Conservation (phyloP, 2,329 filamentous ascomycete species). For the Drechslerella stenobrocha region DNA sequence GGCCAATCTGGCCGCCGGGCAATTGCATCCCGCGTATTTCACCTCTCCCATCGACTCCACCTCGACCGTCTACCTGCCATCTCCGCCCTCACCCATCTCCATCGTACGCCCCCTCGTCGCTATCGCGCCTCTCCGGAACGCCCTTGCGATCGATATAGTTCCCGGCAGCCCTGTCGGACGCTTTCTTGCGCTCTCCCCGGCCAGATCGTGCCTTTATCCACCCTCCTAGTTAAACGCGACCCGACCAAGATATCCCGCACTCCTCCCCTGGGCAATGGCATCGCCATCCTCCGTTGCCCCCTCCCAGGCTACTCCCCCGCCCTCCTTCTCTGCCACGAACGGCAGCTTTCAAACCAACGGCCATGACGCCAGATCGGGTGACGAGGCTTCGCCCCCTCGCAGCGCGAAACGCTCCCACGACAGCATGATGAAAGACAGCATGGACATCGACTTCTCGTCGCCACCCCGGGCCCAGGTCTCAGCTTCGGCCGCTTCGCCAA, state of each 20-base stretch:
- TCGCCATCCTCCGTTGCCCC: slow-evolving; percentile 37
- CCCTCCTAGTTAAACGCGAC: slow-evolving; percentile 24
- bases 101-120: too few relatives aligned
- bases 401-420: slow-evolving; percentile 45
- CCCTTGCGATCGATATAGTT: not conserved
- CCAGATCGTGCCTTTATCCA: slow-evolving; percentile 26
- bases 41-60: not conserved
- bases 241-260: slow-evolving; percentile 8
- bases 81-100: not conserved
- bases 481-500: slow-evolving; percentile 23
- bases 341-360: slow-evolving; percentile 39
- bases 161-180: too few relatives aligned
- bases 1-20: too few relatives aligned
- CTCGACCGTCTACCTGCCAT: not conserved
- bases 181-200: slow-evolving; percentile 13
- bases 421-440: slow-evolving; percentile 45
- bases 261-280: slow-evolving; percentile 25
- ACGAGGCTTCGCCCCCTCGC: slow-evolving; percentile 34
- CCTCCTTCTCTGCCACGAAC: slow-evolving; percentile 37
- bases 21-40: not conserved
- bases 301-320: slow-evolving; percentile 40
- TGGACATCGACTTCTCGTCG: slow-evolving; percentile 36
- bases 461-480: slow-evolving; percentile 9
- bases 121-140: not conserved
- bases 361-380: slow-evolving; percentile 28